Evolutionary conservation across 2,329 filamentous ascomycete species (phyloP).

Genomic region (Dactylella cylindrospora): DNA sequence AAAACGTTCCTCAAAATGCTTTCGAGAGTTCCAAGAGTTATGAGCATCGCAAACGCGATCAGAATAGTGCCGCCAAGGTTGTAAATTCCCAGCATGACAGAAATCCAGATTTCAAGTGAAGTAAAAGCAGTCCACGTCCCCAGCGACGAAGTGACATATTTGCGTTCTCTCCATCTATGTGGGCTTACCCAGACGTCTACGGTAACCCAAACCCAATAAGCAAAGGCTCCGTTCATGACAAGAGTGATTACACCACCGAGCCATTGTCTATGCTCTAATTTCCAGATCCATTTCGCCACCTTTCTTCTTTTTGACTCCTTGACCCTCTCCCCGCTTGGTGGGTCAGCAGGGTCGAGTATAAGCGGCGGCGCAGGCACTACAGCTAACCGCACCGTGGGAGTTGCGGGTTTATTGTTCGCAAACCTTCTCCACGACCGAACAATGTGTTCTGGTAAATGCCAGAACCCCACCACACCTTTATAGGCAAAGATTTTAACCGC

Average conservation of each 20-base stretch:
- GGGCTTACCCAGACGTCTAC: slow-evolving; percentile 18
- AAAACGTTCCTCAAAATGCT: neutral
- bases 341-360: too few species aligned
- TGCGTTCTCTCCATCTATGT: slow-evolving; percentile 14
- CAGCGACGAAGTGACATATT: neutral
- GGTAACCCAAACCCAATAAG: slow-evolving; percentile 18
- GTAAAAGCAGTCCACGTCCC: slow-evolving; percentile 12
- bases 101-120: slow-evolving; percentile 18
- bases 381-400: neutral
- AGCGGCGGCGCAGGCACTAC: neutral
- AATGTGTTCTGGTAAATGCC: slow-evolving; percentile 28
- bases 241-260: slow-evolving; percentile 7
- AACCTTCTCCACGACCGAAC: slow-evolving; percentile 6
- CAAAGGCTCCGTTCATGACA: slow-evolving; percentile 19
- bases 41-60: neutral
- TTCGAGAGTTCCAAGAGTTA: neutral
- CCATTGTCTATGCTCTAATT: neutral
- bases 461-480: neutral
- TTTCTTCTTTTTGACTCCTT: neutral
- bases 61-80: slow-evolving; percentile 13
- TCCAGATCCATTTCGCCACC: neutral
- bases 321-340: neutral
- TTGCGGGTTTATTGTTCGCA: slow-evolving; percentile 3
- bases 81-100: slow-evolving; percentile 29
- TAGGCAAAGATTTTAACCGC: slow-evolving; percentile 6